Conservation (phyloP, 495 filamentous ascomycete genomes). For the Baudoinia panamericana region DNA sequence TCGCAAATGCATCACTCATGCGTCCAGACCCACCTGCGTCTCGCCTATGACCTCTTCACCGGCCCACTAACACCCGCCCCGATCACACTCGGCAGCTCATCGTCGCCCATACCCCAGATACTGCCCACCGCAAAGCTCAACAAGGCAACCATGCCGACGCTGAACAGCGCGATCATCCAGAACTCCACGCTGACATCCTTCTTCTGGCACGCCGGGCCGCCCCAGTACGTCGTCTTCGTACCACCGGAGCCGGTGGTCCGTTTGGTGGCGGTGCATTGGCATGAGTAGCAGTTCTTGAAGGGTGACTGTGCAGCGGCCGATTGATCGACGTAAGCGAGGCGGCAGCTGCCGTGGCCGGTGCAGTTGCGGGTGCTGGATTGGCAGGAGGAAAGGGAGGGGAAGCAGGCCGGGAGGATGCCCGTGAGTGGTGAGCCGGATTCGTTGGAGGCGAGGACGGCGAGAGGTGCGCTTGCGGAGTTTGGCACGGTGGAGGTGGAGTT, state of each 20-base stretch:
- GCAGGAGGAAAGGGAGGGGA: constrained; percentile 48
- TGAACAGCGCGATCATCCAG: constrained; percentile 65
- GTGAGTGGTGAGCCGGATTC: constrained; percentile 22
- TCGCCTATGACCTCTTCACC: constrained; percentile 25
- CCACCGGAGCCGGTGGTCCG: constrained; percentile 34
- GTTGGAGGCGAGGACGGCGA: constrained; percentile 13
- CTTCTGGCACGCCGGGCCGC: constrained; percentile 80
- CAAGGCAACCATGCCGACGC: constrained; percentile 46
- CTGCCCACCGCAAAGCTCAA: constrained; percentile 56
- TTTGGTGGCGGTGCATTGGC: constrained; percentile 46
- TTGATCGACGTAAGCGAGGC: constrained; percentile 39
- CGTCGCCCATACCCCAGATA: constrained; percentile 63
- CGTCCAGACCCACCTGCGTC: neutral
- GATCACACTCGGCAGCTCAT: constrained; percentile 73
- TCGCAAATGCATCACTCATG: neutral
- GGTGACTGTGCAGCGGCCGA: constrained; percentile 5
- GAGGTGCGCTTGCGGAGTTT: constrained; percentile 19
- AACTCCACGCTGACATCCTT: constrained; percentile 77
- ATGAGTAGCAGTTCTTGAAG: constrained; percentile 52
- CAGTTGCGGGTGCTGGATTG: constrained; percentile 52
- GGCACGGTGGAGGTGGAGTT: constrained; percentile 15
- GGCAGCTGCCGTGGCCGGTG: constrained; percentile 61
- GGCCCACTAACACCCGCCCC: constrained; percentile 64
- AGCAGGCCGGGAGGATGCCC: constrained; percentile 45
- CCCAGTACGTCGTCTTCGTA: constrained; percentile 52